Base-by-base conservation (phyloP, 2,329 filamentous ascomycete genomes). In the Neofusicoccum kwambonambiense region DNA sequence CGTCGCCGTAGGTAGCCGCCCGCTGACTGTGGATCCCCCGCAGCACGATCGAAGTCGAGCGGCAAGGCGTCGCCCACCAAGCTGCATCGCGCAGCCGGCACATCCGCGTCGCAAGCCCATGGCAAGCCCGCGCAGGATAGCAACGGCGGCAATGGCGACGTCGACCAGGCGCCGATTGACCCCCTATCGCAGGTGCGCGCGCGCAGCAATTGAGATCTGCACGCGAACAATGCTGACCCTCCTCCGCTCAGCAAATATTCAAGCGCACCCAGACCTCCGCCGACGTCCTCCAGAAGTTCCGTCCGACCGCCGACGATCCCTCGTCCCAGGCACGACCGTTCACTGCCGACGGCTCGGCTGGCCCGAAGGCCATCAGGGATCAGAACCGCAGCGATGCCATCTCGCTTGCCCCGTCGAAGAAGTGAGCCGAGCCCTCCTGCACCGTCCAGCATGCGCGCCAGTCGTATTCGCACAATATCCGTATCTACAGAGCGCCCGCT, bases 251-350 rank as follows among this genome's bases (percentile, higher is more conserved):
- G 82, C 83, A 85, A 74, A 84, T 85, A 66, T 78, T 90, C 62
- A 83, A 88, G 72, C 86, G 89, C 69, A 90, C 88, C 62, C 89
- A 87, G 71, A 89, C 88, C 47, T 83, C 86, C 64, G 82, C 81
- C 62, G 83, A 85, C 8, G 84, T 87, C 62, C 81, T 85, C 9
- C 81, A 85, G 61, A 83, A 84, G 66, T 75, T 89, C 34, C 83
- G 86, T 61, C 81, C 79, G 67, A 75, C 83, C 66, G 78, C 81
- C 66, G 79, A 77, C 37, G 62, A 75, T 68, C 49, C 71, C 65
- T 58, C 74, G 67, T 68, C 65, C 67, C 70, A 71, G 65, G 64
- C 71, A 31, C 72, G 71, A n/a, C 69, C 69, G 17, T 70, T 68
- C 17, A 68, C 81, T 17, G 80, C 84, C 27, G 88, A 89, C 7